Base-by-base conservation (phyloP, 805 yeast genomes). In the Candida sphagnicola region DNA sequence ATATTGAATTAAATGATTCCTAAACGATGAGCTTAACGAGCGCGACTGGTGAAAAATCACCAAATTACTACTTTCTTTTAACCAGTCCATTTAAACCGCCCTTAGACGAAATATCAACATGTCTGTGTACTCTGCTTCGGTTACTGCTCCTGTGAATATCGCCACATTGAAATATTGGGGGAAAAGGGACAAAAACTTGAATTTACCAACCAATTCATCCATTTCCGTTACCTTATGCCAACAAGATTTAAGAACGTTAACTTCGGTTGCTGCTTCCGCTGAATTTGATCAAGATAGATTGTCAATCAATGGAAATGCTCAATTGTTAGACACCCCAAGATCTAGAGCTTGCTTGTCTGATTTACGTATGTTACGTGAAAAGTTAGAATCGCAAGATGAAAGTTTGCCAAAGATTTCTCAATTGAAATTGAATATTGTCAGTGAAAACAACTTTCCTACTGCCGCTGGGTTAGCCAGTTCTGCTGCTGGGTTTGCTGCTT, bases 121-220 rank as follows among this genome's bases (percentile, higher is more conserved):
- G 82, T 43, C 72, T 8, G 66, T 85, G 28, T 76, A 77, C 61
- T 62, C 78, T 33, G 93, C 96, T 8, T 80, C 96, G 4, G 81
- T 85, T 35, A 88, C 97, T 31, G 98, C 99, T 2, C 99, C 99
- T 12, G 99, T 91, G 38, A 91, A 91, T 62, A 91, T 91, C 62
- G 99, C 99, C 31, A 93, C 98, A 28, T 74, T 93, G 48, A 93
- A 93, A 67, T 93, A 93, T 70, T 93, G 99, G 99, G 99, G 99
- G 35, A 93, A 93, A 66, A 78, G 99, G 57, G 98, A 93, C 64
- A 82, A 80, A 46, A 70, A 72, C 34, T 77, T 93, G 54, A 93
- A 93, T 57, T 71, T 93, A 38, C 99, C 99, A 35, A 93, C 99
- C 38, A 93, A 93, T 69, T 85, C 95, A 10, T 89, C 97, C 19